phyloP scores from a whole-genome alignment of 345 rosid genomes.

The Populus deltoides region DNA sequence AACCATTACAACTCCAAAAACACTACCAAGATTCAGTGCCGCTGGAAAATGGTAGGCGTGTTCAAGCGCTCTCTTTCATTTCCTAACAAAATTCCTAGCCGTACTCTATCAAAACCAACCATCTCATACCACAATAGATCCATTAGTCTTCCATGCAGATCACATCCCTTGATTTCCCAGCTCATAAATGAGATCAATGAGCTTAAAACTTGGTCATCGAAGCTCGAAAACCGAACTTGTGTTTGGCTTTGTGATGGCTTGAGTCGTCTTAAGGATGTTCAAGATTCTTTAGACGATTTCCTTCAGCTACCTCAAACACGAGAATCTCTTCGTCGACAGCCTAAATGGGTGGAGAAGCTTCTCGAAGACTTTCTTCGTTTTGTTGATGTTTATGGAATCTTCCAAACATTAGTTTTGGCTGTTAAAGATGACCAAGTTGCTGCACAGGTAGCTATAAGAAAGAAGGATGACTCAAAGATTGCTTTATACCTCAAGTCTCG shows the following conservation, averaged over 20 bases:
- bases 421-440: constrained; percentile 51
- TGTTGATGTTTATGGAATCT: constrained; percentile 55
- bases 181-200: constrained; percentile 33
- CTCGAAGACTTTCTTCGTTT: constrained; percentile 51
- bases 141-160: constrained; percentile 55
- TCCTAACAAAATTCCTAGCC: constrained; percentile 42
- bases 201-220: constrained; percentile 30
- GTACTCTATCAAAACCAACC: constrained; percentile 32
- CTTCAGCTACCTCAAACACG: constrained; percentile 61
- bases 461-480: constrained; percentile 41
- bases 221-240: constrained; percentile 23
- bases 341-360: constrained; percentile 45
- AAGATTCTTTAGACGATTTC: constrained; percentile 43
- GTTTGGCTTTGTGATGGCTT: constrained; percentile 44
- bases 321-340: constrained; percentile 39
- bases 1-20: not conserved
- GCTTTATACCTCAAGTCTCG: constrained; percentile 31
- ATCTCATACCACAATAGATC: constrained; percentile 52
- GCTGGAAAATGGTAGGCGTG: constrained; percentile 33
- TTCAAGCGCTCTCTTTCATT: constrained; percentile 59
- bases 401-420: constrained; percentile 35
- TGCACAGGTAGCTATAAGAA: constrained; percentile 48
- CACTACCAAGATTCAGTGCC: not conserved
- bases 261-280: constrained; percentile 36
- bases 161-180: constrained; percentile 57